Percentiles rank a stretch among this genome's conserved stretches.
Conservation (phyloP, 768 basidiomycete genomes). For the Russula olivacea region DNA sequence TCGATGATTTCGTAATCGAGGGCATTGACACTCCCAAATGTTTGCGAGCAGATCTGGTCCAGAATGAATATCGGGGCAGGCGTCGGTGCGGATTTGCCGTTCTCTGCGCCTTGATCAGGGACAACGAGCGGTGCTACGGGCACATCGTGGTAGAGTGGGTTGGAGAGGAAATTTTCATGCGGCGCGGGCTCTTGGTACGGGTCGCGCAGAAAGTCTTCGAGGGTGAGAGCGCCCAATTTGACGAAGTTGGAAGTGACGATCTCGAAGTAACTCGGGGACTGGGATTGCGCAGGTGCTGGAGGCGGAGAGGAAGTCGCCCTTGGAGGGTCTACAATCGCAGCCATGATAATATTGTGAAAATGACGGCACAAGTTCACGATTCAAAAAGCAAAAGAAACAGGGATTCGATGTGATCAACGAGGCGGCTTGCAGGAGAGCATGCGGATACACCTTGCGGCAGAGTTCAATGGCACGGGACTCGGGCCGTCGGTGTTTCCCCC, state of each 20-base stretch:
- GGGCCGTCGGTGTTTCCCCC: not conserved
- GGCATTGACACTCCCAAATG: conserved; percentile 26
- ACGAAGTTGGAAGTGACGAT: conserved; percentile 17
- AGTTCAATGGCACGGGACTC: too few species aligned
- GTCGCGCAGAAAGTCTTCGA: conserved; percentile 12
- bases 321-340: not conserved
- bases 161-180: conserved; percentile 12
- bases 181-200: conserved; percentile 17
- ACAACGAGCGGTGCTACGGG: conserved; percentile 3
- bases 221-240: conserved; percentile 22
- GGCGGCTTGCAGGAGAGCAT: not conserved
- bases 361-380: not conserved
- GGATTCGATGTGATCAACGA: not conserved
- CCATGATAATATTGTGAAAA: not conserved
- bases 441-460: too few species aligned
- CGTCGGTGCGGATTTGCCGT: not conserved
- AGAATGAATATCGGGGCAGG: conserved; percentile 22
- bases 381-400: not conserved
- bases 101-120: conserved; percentile 3
- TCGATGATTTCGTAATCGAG: conserved; percentile 27
- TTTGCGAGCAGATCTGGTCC: conserved; percentile 28
- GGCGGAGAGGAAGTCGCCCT: not conserved
- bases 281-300: not conserved
- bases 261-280: conserved; percentile 12
- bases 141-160: conserved; percentile 14